These are phyloP conservation scores for Scedosporium boydii DNA, from an alignment of 2,329 filamentous ascomycete genomes.

Conservation along the genomic window DNA sequence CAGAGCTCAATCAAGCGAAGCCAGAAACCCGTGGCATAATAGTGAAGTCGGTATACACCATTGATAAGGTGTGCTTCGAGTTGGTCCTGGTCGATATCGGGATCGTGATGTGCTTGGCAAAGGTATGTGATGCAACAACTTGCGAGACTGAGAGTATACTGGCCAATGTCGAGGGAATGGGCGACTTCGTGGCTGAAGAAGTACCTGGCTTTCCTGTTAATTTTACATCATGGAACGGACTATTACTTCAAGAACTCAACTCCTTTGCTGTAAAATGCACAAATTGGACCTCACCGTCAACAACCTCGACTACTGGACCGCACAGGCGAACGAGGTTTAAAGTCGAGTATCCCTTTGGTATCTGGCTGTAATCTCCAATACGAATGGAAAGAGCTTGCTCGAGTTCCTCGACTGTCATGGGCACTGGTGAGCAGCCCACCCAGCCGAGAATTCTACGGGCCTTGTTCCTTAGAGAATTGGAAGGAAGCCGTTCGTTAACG, in stretches of 20 bases:
- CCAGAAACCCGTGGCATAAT: not conserved
- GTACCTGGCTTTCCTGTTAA: constrained; percentile 7
- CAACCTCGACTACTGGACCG: constrained; percentile 20
- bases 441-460: constrained; percentile 12
- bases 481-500: not conserved
- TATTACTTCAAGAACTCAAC: constrained; percentile 4
- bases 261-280: constrained; percentile 24
- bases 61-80: not conserved
- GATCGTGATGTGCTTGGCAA: not conserved
- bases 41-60: not conserved
- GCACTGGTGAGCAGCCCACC: constrained; percentile 11
- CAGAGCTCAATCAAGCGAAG: not conserved
- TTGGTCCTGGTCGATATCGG: not conserved
- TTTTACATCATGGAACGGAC: not conserved
- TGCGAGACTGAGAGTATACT: constrained; percentile 4
- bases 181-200: constrained; percentile 2
- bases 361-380: not conserved
- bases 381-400: constrained; percentile 9
- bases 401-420: constrained; percentile 12
- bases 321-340: constrained; percentile 15
- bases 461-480: not conserved
- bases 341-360: not conserved
- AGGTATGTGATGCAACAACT: constrained; percentile 9
- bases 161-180: constrained; percentile 2
- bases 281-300: constrained; percentile 18